A percentile compares a stretch with the other conserved stretches of the same genome.
Conservation (phyloP, 2,329 filamentous ascomycete genomes). For the Fusarium sp. region DNA sequence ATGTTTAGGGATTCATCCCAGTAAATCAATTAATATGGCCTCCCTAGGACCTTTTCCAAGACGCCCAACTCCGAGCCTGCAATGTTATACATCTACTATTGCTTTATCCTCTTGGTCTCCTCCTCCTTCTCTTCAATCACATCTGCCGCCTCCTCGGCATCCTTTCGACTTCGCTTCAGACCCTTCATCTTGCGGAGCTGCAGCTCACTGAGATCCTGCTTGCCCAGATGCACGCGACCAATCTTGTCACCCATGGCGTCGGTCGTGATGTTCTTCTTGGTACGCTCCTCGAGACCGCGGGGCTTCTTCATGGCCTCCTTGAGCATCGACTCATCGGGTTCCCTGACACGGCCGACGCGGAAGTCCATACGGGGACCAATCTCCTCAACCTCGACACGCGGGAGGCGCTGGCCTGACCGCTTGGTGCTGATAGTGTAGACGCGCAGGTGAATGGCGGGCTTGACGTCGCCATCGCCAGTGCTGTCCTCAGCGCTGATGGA, state of each 20-base stretch:
- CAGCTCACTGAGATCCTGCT: slow-evolving; percentile 87
- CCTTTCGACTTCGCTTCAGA: slow-evolving; percentile 84
- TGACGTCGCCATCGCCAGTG: slow-evolving; percentile 59
- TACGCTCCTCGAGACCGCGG: slow-evolving; percentile 79
- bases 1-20: slow-evolving; percentile 26
- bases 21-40: slow-evolving; percentile 50
- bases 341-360: slow-evolving; percentile 82
- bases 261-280: slow-evolving; percentile 97
- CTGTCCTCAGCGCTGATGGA: slow-evolving; percentile 82
- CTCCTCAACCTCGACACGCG: slow-evolving; percentile 93
- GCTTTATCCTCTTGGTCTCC: slow-evolving; percentile 57
- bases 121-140: slow-evolving; percentile 59
- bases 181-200: slow-evolving; percentile 99
- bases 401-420: slow-evolving; percentile 87
- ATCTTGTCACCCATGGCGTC: slow-evolving; percentile 97
- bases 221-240: slow-evolving; percentile 90
- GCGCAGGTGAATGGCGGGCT: slow-evolving; percentile 76
- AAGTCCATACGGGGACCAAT: slow-evolving; percentile 97
- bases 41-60: slow-evolving; percentile 50
- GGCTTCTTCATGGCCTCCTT: slow-evolving; percentile 94
- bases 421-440: slow-evolving; percentile 90
- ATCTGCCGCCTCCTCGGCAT: slow-evolving; percentile 63
- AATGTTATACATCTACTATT: slow-evolving; percentile 47
- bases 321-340: slow-evolving; percentile 83
- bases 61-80: slow-evolving; percentile 52